Evolutionary conservation across 768 basidiomycete genomes (phyloP).

Genomic region (Mycena latifolia): DNA sequence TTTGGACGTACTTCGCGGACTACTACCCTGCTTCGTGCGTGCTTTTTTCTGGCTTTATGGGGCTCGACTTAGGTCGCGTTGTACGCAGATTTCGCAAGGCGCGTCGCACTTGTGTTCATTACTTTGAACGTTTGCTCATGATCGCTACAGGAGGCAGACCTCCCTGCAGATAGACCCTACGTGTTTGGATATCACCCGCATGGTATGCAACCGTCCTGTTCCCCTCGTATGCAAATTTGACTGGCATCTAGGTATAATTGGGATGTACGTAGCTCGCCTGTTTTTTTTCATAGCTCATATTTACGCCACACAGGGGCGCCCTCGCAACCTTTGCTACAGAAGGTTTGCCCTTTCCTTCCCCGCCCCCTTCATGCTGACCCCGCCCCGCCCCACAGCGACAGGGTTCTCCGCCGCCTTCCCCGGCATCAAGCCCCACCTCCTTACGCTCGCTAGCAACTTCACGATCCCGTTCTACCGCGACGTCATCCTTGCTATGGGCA

Average conservation of each 20-base stretch:
- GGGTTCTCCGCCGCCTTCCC: conserved; percentile 93
- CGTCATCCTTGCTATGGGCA: conserved; percentile 85
- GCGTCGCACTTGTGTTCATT: conserved; percentile 16
- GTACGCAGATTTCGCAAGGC: conserved; percentile 66
- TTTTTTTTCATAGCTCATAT: not conserved
- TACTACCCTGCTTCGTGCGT: conserved; percentile 93
- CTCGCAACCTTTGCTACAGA: conserved; percentile 97
- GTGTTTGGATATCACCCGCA: conserved; percentile 99
- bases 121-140: conserved; percentile 26
- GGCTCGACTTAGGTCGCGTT: not conserved
- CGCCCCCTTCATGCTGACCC: conserved; percentile 1
- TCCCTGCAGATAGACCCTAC: conserved; percentile 93
- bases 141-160: conserved; percentile 78
- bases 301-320: conserved; percentile 75
- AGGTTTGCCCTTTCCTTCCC: conserved; percentile 56
- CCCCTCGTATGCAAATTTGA: conserved; percentile 21
- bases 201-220: conserved; percentile 63
- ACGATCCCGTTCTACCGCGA: conserved; percentile 94
- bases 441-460: conserved; percentile 94
- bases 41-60: not conserved
- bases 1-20: conserved; percentile 94
- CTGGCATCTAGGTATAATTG: conserved; percentile 83
- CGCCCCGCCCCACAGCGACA: conserved; percentile 64
- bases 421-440: conserved; percentile 91
- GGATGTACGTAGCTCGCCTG: conserved; percentile 75